These are phyloP conservation scores for Chalciporus chontae DNA, from an alignment of 768 basidiomycete species.

Conservation along the genomic window DNA sequence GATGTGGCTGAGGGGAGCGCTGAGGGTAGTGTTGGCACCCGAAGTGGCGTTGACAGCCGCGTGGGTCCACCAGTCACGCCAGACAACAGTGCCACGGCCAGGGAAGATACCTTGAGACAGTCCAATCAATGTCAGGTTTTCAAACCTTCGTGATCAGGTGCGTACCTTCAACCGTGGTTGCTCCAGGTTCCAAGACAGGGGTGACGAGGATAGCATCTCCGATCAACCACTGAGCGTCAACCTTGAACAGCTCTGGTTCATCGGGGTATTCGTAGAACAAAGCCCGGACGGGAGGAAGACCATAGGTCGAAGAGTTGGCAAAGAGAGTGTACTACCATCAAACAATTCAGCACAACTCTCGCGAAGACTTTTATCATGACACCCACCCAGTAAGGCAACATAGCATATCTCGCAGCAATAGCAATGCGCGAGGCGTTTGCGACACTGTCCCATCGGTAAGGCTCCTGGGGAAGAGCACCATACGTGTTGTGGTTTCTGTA, in stretches of 20 bases:
- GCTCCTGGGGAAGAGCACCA: constrained; percentile 72
- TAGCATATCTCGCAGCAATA: constrained; percentile 64
- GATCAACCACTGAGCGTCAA: constrained; percentile 70
- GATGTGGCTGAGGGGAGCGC: constrained; percentile 72
- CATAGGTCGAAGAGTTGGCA: constrained; percentile 58
- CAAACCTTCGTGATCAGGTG: not conserved
- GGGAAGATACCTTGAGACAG: constrained; percentile 54
- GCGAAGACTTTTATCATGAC: not conserved
- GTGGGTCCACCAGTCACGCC: constrained; percentile 77
- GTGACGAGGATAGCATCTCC: constrained; percentile 72
- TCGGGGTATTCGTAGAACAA: constrained; percentile 78
- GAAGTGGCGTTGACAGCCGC: constrained; percentile 42
- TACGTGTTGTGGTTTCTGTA: constrained; percentile 73
- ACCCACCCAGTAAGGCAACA: constrained; percentile 78
- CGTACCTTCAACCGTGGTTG: constrained; percentile 60
- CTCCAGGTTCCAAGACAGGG: constrained; percentile 68
- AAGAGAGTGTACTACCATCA: constrained; percentile 62
- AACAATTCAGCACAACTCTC: not conserved
- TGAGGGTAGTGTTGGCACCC: constrained; percentile 46
- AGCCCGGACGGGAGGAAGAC: constrained; percentile 70
- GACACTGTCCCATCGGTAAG: constrained; percentile 79
- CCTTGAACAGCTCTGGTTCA: constrained; percentile 56
- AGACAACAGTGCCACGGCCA: constrained; percentile 52
- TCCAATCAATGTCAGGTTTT: not conserved
- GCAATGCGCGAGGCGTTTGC: constrained; percentile 69